Base-by-base conservation (phyloP, 148 eudicot genomes). In the Cornus suecica region DNA sequence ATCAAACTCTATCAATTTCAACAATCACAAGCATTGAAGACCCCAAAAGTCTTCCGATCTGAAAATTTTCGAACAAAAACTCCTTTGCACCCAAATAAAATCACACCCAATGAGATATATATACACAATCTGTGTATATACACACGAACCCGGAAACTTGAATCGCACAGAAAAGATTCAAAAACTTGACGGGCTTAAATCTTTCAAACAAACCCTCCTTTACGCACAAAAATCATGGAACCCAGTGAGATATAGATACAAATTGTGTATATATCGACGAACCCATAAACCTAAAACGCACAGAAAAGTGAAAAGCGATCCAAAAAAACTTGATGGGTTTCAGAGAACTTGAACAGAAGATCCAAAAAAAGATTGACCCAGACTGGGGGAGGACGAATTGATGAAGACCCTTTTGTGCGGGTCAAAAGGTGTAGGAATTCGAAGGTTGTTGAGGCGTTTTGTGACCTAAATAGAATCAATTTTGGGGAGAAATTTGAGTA, bases 11-110 rank as follows among this genome's bases (percentile, higher is more conserved):
- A 4, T 37, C 70, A 37, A 58, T 5, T 5, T n/a, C 42, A 13
- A 37, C 22, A 63, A 16, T 41, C 7, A 27, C 14, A 26, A 65
- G 25, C 51, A 24, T 20, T 48, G 15, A 58, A 58, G 20, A 58
- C 18, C 20, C 60, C 28, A 65, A 74, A 74, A 34, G 28, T 2
- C 20, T 29, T 62, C 27, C 48, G 80, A 78, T 78, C 80, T 71
- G 28, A n/a, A 71, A 51, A n/a, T 26, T 27, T 42, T 23, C 51
- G 70, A 18, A 25, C 62, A 58, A 58, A 18, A 1, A 58, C 23
- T n/a, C n/a, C n/a, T n/a, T n/a, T 1, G n/a, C 9, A 8, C 9
- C 24, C 18, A 58, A 18, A 22, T 3, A 58, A 5, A 3, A 58
- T 52, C 2, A 11, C 18, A 52, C 22, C 18, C 58, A 37, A 37